A percentile compares a stretch with the other conserved stretches of the same genome.
phyloP scores from a whole-genome alignment of 768 basidiomycete species.

The Xanthoconium stramineum region DNA sequence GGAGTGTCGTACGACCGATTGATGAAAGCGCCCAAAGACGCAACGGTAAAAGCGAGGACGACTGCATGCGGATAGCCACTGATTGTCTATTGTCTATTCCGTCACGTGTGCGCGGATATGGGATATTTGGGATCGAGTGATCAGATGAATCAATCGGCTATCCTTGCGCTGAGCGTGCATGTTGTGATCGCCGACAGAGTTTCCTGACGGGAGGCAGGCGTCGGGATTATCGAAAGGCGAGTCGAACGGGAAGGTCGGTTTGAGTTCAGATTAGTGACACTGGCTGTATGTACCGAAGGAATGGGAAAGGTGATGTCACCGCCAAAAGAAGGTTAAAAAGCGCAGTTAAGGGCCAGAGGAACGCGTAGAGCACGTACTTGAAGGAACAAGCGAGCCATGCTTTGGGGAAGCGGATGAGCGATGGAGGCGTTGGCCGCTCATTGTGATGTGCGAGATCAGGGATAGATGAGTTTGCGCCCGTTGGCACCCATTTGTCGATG shows the following conservation, averaged over 20 bases:
- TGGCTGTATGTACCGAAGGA: not conserved
- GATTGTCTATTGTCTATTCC: constrained; percentile 5
- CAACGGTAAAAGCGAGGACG: not conserved
- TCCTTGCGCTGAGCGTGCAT: constrained; percentile 2
- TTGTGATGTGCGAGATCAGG: not conserved
- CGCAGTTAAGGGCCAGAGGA: not conserved
- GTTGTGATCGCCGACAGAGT: constrained; percentile 22
- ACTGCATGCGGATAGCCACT: not conserved
- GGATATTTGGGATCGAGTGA: constrained; percentile 2
- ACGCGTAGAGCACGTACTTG: not conserved
- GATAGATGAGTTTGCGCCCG: constrained; percentile 8
- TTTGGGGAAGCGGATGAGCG: not conserved
- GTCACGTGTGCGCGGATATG: constrained; percentile 8
- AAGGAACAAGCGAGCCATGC: constrained; percentile 3
- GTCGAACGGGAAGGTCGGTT: not conserved
- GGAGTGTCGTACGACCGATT: not conserved
- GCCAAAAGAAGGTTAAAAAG: not conserved
- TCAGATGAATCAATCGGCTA: not conserved
- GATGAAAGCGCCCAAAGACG: not conserved
- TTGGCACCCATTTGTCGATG: not conserved
- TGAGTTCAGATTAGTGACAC: not conserved
- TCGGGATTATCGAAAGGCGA: constrained; percentile 1
- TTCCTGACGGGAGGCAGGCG: constrained; percentile 7
- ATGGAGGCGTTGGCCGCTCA: not conserved
- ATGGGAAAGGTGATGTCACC: constrained; percentile 2